Conservation (phyloP, 805 yeast species). For the Teunomyces gatunensis region DNA sequence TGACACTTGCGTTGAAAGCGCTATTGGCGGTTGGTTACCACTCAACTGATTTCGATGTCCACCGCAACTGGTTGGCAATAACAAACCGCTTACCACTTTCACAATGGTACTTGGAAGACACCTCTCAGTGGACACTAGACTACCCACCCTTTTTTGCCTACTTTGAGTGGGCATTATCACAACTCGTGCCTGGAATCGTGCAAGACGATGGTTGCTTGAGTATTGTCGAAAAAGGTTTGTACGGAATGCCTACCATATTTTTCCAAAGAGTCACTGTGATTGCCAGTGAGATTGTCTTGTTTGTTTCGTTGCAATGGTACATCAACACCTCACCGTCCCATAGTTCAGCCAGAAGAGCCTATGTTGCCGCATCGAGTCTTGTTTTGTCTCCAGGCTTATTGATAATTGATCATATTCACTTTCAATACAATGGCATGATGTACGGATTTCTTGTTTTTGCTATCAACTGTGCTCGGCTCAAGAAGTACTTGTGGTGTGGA, state of each 20-base stretch:
- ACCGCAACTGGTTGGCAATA: slow-evolving; percentile 94
- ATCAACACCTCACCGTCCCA: slow-evolving; percentile 49
- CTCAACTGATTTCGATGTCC: slow-evolving; percentile 97
- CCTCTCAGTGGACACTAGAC: slow-evolving; percentile 90
- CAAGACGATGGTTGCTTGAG: slow-evolving; percentile 74
- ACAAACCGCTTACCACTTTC: slow-evolving; percentile 70
- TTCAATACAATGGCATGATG: slow-evolving; percentile 94
- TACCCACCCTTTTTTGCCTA: slow-evolving; percentile 98
- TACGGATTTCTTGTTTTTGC: slow-evolving; percentile 79
- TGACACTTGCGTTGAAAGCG: slow-evolving; percentile 32
- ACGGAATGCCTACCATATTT: slow-evolving; percentile 74
- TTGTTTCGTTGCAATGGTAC: slow-evolving; percentile 68
- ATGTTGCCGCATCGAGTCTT: slow-evolving; percentile 78
- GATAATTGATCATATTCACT: slow-evolving; percentile 92
- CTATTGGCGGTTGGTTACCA: slow-evolving; percentile 61
- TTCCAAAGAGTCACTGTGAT: slow-evolving; percentile 85
- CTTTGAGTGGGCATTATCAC: slow-evolving; percentile 80
- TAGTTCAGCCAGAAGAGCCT: slow-evolving; percentile 47
- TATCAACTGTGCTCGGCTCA: slow-evolving; percentile 64
- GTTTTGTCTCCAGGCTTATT: slow-evolving; percentile 87
- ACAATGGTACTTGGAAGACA: slow-evolving; percentile 79
- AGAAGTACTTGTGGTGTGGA: slow-evolving; percentile 58
- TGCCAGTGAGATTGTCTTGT: slow-evolving; percentile 68
- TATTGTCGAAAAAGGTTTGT: slow-evolving; percentile 60
- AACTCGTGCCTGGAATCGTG: slow-evolving; percentile 64